A percentile compares a stretch with the other conserved stretches of the same genome.
These are phyloP conservation scores for Cladophialophora exuberans DNA, from an alignment of 2,329 filamentous ascomycete species.

Conservation along the genomic window DNA sequence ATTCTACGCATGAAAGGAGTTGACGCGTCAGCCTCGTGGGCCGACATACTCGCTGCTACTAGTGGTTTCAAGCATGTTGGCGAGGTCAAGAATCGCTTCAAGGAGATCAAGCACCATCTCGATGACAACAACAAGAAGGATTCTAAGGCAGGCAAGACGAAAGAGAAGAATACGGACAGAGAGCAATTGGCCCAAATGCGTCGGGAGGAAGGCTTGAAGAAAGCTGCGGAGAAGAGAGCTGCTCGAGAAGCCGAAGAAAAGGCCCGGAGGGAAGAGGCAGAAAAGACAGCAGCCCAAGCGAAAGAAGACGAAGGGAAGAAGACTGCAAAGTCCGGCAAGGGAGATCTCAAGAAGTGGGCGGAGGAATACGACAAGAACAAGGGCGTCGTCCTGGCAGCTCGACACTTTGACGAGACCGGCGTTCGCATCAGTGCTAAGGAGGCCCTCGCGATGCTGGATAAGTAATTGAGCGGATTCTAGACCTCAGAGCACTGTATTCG, in stretches of 20 bases:
- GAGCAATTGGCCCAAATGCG: background rate
- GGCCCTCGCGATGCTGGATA: slow-evolving; percentile 29
- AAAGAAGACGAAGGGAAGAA: slow-evolving; percentile 3
- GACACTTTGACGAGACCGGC: slow-evolving; percentile 34
- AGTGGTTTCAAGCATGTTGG: slow-evolving; percentile 17
- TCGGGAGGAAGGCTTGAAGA: slow-evolving; percentile 19
- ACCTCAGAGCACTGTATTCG: too few relatives aligned
- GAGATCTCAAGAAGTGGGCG: slow-evolving; percentile 13
- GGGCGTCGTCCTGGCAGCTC: slow-evolving; percentile 30
- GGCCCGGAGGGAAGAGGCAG: slow-evolving; percentile 10
- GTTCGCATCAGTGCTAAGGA: slow-evolving; percentile 29
- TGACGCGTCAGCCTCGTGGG: slow-evolving; percentile 29
- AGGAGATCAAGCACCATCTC: slow-evolving; percentile 27
- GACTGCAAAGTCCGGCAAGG: background rate
- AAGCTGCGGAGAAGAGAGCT: slow-evolving; percentile 4
- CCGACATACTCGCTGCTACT: slow-evolving; percentile 28
- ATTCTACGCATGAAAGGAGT: slow-evolving; percentile 34
- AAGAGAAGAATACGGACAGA: slow-evolving; percentile 17
- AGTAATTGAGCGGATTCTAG: slow-evolving; percentile 9
- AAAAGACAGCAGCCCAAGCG: background rate
- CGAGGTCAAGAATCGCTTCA: slow-evolving; percentile 30
- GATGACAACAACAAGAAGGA: slow-evolving; percentile 14
- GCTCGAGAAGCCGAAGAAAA: slow-evolving; percentile 3
- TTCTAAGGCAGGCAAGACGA: slow-evolving; percentile 8
- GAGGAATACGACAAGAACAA: slow-evolving; percentile 27